Evolutionary conservation across 352 stramenopile genomes (phyloP), one percentile per base, ranked within the genome.

Genomic region (Lagenidium sp.): DNA sequence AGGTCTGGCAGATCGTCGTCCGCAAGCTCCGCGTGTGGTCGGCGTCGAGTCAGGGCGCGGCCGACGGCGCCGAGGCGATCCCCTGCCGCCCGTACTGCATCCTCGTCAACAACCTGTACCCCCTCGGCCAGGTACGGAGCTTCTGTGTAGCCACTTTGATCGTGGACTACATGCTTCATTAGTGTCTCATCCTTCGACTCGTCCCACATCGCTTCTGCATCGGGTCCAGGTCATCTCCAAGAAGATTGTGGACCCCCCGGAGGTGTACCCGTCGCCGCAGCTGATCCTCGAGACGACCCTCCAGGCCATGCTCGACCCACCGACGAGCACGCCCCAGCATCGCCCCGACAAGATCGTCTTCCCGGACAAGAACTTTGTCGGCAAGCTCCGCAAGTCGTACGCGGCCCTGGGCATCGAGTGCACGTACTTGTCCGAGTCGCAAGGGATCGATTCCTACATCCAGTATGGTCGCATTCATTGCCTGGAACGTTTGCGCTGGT

Each of bases 1-100:
- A 93, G 46, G 75, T 93, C n/a, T 93, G 80, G 80, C 80, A 93
- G 52, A 70, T 93, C 21, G 80, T 93, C 28, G 77, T 93, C 29
- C 80, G 80, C 21, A 81, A 90, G 48, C 64, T 93, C n/a, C 75
- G 80, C 35, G 80, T 93, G 46, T 93, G 80, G 80, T 89, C 77
- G 47, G 80, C 80, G 26, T 87, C 80, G 4, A 89, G 73, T 42
- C 28, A 49, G 0, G 72, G 70, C n/a, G 68, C 61, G 3, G 72
- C 54, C 0, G 72, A 85, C 6, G 73, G 74, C 19, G 45, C 53
- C 1, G 68, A 85, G 19, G 75, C 73, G 2, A 68, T 83, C 42
- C 77, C 80, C 12, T 89, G 77, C 46, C 75, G 80, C 16, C 80
- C 80, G 13, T 93, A 89, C 71, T 88, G 76, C 39, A 80, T 93